Percentiles rank a stretch among this genome's conserved stretches.
phyloP scores from a whole-genome alignment of 2,329 filamentous ascomycete species.

The Neofusicoccum ribis region DNA sequence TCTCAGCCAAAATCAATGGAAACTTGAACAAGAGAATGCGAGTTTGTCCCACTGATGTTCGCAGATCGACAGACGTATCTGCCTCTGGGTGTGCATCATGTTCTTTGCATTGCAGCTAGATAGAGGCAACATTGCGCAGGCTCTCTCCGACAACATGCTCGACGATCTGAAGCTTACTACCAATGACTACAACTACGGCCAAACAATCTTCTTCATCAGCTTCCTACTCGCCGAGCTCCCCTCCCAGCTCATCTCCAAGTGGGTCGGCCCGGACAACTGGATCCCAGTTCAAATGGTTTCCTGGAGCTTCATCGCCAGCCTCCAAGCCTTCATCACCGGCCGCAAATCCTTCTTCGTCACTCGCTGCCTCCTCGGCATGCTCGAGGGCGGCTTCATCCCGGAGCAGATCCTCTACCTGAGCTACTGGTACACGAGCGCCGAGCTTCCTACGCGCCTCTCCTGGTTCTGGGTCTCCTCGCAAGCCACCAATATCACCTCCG shows the following conservation, averaged over 20 bases:
- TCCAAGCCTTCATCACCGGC: conserved; percentile 69
- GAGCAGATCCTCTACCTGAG: conserved; percentile 68
- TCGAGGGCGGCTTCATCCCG: conserved; percentile 59
- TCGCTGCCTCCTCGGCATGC: conserved; percentile 45
- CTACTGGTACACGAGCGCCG: conserved; percentile 73
- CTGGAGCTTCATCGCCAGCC: conserved; percentile 54
- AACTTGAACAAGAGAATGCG: too few species aligned
- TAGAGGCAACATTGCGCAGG: conserved; percentile 46
- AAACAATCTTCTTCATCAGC: conserved; percentile 71
- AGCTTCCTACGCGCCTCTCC: conserved; percentile 66
- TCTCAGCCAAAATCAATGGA: too few species aligned
- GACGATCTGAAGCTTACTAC: conserved; percentile 35
- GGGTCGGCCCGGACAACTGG: conserved; percentile 47
- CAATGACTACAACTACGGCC: conserved; percentile 41
- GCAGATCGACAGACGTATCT: conserved; percentile 54
- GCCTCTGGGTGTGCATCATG: conserved; percentile 54
- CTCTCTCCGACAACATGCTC: conserved; percentile 38
- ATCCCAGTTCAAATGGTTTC: conserved; percentile 48
- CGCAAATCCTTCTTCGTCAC: conserved; percentile 45
- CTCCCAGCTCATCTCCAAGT: conserved; percentile 50
- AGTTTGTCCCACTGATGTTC: not conserved
- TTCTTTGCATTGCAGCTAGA: conserved; percentile 57
- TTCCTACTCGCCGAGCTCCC: conserved; percentile 64
- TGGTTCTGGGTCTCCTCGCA: conserved; percentile 71
- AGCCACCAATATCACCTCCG: conserved; percentile 55